Conservation (phyloP, 2,329 filamentous ascomycete genomes). For the Aspergillus alliaceus region DNA sequence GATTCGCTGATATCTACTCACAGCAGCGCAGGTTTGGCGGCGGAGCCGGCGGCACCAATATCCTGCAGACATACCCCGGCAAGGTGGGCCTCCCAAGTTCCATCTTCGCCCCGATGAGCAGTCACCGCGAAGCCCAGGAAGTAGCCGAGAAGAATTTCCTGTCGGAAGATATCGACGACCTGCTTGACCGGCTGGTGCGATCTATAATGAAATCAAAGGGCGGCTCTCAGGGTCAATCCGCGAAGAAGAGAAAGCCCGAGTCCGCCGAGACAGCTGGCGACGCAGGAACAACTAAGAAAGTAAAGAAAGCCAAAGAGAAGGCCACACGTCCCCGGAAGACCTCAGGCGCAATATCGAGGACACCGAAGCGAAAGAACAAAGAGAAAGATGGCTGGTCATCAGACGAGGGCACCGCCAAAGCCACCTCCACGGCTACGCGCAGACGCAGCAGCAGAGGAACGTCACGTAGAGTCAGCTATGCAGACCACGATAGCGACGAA, state of each 20-base stretch:
- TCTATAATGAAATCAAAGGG: slow-evolving; percentile 62
- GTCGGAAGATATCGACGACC: slow-evolving; percentile 72
- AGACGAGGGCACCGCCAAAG: slow-evolving; percentile 42
- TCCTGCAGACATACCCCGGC: slow-evolving; percentile 76
- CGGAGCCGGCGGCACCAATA: slow-evolving; percentile 43
- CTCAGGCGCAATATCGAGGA: slow-evolving; percentile 31
- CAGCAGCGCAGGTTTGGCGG: slow-evolving; percentile 59
- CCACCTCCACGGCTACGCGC: slow-evolving; percentile 31
- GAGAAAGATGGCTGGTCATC: slow-evolving; percentile 42
- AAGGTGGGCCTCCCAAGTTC: slow-evolving; percentile 79
- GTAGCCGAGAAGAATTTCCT: slow-evolving; percentile 86
- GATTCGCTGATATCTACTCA: slow-evolving; percentile 80
- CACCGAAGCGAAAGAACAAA: slow-evolving; percentile 38
- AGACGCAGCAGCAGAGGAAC: slow-evolving; percentile 42
- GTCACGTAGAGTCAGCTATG: slow-evolving; percentile 42
- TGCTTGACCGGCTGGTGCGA: slow-evolving; percentile 75
- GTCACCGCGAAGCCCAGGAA: slow-evolving; percentile 75
- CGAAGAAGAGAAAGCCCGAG: slow-evolving; percentile 46
- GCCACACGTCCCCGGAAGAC: slow-evolving; percentile 35
- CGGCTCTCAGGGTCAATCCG: slow-evolving; percentile 26
- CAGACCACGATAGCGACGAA: slow-evolving; percentile 46
- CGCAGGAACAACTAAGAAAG: slow-evolving; percentile 28
- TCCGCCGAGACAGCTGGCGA: slow-evolving; percentile 27
- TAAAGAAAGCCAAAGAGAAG: slow-evolving; percentile 29
- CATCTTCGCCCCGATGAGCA: slow-evolving; percentile 73